Evolutionary conservation across 1,284 basidiomycete genomes (phyloP), one percentile per base, ranked within the genome.

Genomic region (Heimioporus retisporus): DNA sequence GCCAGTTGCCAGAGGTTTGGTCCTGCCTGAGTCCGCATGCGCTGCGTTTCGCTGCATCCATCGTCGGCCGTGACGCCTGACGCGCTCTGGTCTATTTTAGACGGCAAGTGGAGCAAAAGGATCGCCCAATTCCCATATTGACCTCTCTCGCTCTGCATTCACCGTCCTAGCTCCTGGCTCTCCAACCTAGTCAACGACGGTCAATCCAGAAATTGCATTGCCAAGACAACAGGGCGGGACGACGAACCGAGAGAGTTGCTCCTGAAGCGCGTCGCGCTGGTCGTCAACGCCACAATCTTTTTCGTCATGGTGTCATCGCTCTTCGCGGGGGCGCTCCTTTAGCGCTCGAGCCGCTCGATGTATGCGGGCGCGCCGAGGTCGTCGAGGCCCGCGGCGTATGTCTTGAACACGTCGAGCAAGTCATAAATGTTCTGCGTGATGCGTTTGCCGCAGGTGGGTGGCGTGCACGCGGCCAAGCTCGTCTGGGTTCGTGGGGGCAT

Each of bases 321-420:
- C 56, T 77, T 76, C 57, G 79, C 77, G 58, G 82, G 75, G 15
- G 84, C 83, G 6, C 73, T 72, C 19, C 73, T 72, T 63, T 79
- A 80, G 55, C 81, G 77, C 66, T 85, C 82, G 44, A 88, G 75
- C 65, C 80, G 82, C 46, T 73, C 72, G 35, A 87, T 72, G 59
- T 84, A 81, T 10, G 77, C 72, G 51, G 60, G 59, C 18, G 68
- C 63, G 53, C 70, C 69, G 43, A 73, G 58, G 15, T 60, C 55
- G 4, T 51, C 42, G 3, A 76, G 28, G 1, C 23, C 23, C 6
- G 67, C 51, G 4, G 59, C 21, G 19, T 19, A 28, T 1, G 16
- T 13, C 7, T 40, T 40, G 35, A 40, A 40, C 35, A 40, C 35
- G 35, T 40, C 35, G 35, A 40, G 60, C 3, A 75, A 31, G 6